These are phyloP conservation scores for Kregervanrija pseudodelftensis DNA, from an alignment of 805 yeast genomes.

Conservation along the genomic window DNA sequence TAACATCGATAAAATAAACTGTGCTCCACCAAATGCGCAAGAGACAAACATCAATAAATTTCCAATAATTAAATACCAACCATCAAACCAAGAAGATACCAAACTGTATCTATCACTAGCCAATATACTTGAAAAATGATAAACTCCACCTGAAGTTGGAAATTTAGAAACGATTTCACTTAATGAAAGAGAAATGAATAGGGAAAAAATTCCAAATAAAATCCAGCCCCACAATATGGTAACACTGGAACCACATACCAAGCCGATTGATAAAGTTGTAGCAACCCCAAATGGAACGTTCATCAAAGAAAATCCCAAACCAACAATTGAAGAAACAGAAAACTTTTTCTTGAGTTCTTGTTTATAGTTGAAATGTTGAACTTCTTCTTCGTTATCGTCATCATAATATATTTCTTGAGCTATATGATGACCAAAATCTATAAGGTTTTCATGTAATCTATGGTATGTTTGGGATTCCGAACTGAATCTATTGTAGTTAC, in stretches of 20 bases:
- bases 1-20: constrained; percentile 58
- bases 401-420: constrained; percentile 29
- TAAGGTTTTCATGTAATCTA: constrained; percentile 1
- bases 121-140: constrained; percentile 68
- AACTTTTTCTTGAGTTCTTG: constrained; percentile 64
- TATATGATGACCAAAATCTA: constrained; percentile 20
- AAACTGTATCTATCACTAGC: constrained; percentile 52
- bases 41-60: constrained; percentile 74
- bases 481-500: not conserved
- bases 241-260: constrained; percentile 70
- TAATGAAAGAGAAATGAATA: constrained; percentile 61
- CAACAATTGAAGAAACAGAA: constrained; percentile 64
- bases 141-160: constrained; percentile 71
- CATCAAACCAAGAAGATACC: constrained; percentile 67
- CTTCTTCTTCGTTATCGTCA: constrained; percentile 45
- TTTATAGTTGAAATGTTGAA: constrained; percentile 68
- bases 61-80: constrained; percentile 68
- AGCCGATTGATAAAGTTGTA: constrained; percentile 62
- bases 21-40: constrained; percentile 70
- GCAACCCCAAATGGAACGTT: constrained; percentile 77
- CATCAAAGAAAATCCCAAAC: constrained; percentile 75
- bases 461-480: constrained; percentile 5
- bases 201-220: constrained; percentile 53
- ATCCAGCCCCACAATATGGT: constrained; percentile 74
- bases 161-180: constrained; percentile 74